These are phyloP conservation scores for Tremella yokohamensis DNA, from an alignment of 768 basidiomycete genomes.

Conservation along the genomic window DNA sequence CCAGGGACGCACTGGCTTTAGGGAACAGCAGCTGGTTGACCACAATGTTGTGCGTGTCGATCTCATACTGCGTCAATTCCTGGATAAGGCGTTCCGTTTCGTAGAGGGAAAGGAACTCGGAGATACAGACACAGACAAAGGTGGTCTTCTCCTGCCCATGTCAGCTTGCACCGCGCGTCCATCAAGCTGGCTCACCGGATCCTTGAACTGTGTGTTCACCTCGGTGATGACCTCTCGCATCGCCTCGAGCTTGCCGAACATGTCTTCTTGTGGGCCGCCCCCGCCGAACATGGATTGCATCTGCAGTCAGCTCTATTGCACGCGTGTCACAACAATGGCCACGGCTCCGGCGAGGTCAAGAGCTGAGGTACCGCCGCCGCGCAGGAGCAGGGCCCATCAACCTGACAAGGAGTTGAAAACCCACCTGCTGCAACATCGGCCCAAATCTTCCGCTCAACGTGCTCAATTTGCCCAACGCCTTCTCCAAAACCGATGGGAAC, in stretches of 20 bases:
- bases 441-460: conserved; percentile 91
- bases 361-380: not conserved
- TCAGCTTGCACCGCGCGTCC: not conserved
- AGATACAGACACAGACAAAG: conserved; percentile 97
- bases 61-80: conserved; percentile 69
- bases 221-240: conserved; percentile 98
- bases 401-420: no score
- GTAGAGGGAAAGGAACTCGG: conserved; percentile 95
- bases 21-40: conserved; percentile 97
- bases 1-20: conserved; percentile 65
- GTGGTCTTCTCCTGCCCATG: conserved; percentile 84
- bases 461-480: conserved; percentile 91
- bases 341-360: not conserved
- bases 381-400: not conserved
- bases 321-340: no score
- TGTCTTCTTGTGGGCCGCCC: conserved; percentile 87
- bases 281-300: conserved; percentile 98
- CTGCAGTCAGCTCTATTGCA: conserved; percentile 53
- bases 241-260: conserved; percentile 95
- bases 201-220: conserved; percentile 98
- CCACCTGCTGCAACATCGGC: conserved; percentile 84
- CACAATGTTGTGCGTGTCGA: conserved; percentile 97
- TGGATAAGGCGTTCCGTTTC: conserved; percentile 98
- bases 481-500: conserved; percentile 97
- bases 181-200: conserved; percentile 66